Percentiles rank a stretch among this genome's conserved stretches.
phyloP scores from a whole-genome alignment of 495 filamentous ascomycete species.

The Penicillium psychrofluorescens region DNA sequence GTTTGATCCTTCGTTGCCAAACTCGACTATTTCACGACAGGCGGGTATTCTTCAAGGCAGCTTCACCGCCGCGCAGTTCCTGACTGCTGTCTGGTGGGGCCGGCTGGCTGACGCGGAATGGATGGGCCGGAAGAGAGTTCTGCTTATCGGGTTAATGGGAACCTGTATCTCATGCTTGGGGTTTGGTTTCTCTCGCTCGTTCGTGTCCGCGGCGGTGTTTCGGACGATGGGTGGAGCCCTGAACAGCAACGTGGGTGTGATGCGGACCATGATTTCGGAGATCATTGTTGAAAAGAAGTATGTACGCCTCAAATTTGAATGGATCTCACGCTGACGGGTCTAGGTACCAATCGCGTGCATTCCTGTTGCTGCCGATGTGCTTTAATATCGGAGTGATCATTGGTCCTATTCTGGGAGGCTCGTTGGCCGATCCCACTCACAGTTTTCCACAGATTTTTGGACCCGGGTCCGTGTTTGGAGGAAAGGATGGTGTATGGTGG shows the following conservation, averaged over 20 bases:
- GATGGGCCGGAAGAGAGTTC: conserved; percentile 68
- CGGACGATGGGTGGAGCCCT: conserved; percentile 65
- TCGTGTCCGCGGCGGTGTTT: conserved; percentile 61
- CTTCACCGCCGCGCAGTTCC: conserved; percentile 72
- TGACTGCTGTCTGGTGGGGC: conserved; percentile 76
- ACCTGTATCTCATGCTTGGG: conserved; percentile 66
- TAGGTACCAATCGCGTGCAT: conserved; percentile 66
- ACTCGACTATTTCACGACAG: conserved; percentile 65
- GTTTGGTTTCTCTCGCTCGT: conserved; percentile 70
- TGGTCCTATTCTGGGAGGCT: conserved; percentile 56
- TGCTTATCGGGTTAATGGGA: conserved; percentile 67
- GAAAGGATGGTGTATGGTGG: conserved; percentile 50
- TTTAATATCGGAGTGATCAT: conserved; percentile 71
- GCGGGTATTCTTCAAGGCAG: conserved; percentile 68
- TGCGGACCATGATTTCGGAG: conserved; percentile 77
- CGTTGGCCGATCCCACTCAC: conserved; percentile 62
- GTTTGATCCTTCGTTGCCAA: conserved; percentile 54
- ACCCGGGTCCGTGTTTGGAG: conserved; percentile 40
- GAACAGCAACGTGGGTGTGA: conserved; percentile 78
- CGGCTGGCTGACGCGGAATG: conserved; percentile 60
- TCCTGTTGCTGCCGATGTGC: conserved; percentile 72
- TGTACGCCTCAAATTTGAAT: neutral
- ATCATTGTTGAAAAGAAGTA: conserved; percentile 63
- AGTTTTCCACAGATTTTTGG: conserved; percentile 63
- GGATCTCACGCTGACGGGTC: conserved; percentile 1